These are phyloP conservation scores for Terfezia claveryi DNA, from an alignment of 495 filamentous ascomycete species.

Conservation along the genomic window DNA sequence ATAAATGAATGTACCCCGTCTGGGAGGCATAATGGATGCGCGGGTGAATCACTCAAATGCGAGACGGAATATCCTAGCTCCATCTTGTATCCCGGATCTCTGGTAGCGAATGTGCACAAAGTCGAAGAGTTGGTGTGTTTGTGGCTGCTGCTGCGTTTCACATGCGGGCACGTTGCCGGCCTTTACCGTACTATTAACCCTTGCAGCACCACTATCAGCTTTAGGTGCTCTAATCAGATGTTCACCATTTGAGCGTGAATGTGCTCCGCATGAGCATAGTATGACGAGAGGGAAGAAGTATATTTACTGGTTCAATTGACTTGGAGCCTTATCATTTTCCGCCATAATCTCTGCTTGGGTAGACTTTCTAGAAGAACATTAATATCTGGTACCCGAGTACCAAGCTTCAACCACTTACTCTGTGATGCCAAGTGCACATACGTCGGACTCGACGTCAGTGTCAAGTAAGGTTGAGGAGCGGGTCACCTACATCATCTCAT, in stretches of 20 bases:
- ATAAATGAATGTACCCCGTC: neutral
- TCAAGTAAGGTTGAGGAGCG: slow-evolving; percentile 14
- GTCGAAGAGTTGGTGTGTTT: slow-evolving; percentile 15
- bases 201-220: neutral
- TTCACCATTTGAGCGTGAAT: too few species aligned
- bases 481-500: slow-evolving; percentile 5
- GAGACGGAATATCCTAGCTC: slow-evolving; percentile 15
- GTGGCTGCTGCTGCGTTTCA: slow-evolving; percentile 9
- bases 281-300: neutral
- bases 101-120: slow-evolving; percentile 20
- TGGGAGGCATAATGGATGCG: neutral
- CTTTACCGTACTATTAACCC: slow-evolving; percentile 1
- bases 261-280: too few species aligned
- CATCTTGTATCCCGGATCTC: slow-evolving; percentile 12
- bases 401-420: slow-evolving; percentile 18
- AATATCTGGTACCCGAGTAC: neutral
- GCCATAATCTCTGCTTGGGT: slow-evolving; percentile 15
- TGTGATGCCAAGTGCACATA: slow-evolving; percentile 20
- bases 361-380: slow-evolving; percentile 10
- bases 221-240: neutral
- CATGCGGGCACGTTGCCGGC: slow-evolving; percentile 3
- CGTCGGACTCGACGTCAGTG: slow-evolving; percentile 18
- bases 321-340: neutral
- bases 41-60: slow-evolving; percentile 14
- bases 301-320: neutral